Base-by-base conservation (phyloP, 257 asterid genomes). In the Solanum pennellii region DNA sequence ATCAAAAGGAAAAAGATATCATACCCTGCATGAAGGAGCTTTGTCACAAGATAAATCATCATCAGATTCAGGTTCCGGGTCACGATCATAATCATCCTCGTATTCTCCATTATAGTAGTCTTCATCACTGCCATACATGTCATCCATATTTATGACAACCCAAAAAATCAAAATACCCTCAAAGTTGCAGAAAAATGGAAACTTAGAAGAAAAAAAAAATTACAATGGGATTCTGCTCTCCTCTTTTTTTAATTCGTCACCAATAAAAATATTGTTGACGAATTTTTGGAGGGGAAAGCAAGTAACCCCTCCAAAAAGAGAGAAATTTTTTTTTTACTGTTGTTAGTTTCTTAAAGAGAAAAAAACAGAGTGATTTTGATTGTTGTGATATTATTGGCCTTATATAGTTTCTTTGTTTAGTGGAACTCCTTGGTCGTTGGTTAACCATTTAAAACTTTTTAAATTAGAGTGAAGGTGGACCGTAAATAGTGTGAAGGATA, bases 21-120 rank as follows among this genome's bases (percentile, higher is more conserved):
- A 76, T 89, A 93, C 95, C 93, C 90, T 90, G 85, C 92, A 90
- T 62, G 93, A 90, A 56, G 93, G 84, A 74, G 89, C 82, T 73
- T 72, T 59, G 79, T 44, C 41, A 25, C 27, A 12, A 33, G 69
- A 4, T 21, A 77, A n/a, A 4, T 82, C 71, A 76, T 56, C 37
- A 18, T 86, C 77, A 31, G 12, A 59, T 71, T 90, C 92, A 14
- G 88, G 41, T 75, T 89, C 92, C n/a, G 88, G 79, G 59, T 60
- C 71, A 9, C 59, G 82, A 14, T 83, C 90, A 18, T 65, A 88
- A 56, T 29, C 33, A 79, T 65, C 84, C 2, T 42, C 84, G 16
- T n/a, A 83, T 23, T 44, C 83, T 16, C 45, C 42, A 74, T 91
- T 65, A 84, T 83, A 83, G 80, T 15, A 91, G 37, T 88, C 94